Base-by-base conservation (phyloP, 1,284 basidiomycete genomes). In the Waitea zeae region DNA sequence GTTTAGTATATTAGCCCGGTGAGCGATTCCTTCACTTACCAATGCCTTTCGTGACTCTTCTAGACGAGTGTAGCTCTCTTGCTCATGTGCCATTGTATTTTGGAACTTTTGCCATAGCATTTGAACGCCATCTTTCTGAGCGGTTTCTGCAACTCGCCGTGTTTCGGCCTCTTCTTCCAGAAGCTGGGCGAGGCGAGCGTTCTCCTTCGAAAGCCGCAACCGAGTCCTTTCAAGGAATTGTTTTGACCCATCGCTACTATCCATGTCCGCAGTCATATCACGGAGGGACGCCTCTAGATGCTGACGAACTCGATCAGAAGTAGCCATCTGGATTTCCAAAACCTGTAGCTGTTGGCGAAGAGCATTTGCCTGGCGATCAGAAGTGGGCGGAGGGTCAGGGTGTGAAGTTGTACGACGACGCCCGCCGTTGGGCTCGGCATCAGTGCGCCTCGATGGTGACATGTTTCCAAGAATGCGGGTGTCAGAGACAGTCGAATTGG, bases 1-100 rank as follows among this genome's bases (percentile, higher is more conserved):
- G 36, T 14, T 36, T 19, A 31, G 22, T 15, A 12, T 31, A 17
- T 39, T 27, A 3, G 13, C 26, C 13, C 5, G 14, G 13, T n/a
- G 24, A 26, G 9, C 24, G n/a, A 26, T 28, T 30, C 12, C 38
- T 26, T 5, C 13, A 52, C 67, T 37, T 49, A 78, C 78, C 45
- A 82, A 47, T 34, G 77, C 73, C 45, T 73, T 77, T 28, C 71
- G 62, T n/a, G 75, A 77, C 42, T 78, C 76, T 43, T 81, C 78
- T 9, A 79, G 49, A 24, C 72, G 63, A 28, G 59, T 45, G 43
- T 75, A 76, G 40, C 63, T 74, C 35, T 70, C 66, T 12, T 71
- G 63, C 47, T 79, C 74, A 31, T 67, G 61, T 1, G 58, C 41
- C 24, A 77, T 71, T 0, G 70, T 67, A 36, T 58, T 60, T 51